Conservation (phyloP, 768 basidiomycete genomes). For the Rhizopogon vesiculosus region DNA sequence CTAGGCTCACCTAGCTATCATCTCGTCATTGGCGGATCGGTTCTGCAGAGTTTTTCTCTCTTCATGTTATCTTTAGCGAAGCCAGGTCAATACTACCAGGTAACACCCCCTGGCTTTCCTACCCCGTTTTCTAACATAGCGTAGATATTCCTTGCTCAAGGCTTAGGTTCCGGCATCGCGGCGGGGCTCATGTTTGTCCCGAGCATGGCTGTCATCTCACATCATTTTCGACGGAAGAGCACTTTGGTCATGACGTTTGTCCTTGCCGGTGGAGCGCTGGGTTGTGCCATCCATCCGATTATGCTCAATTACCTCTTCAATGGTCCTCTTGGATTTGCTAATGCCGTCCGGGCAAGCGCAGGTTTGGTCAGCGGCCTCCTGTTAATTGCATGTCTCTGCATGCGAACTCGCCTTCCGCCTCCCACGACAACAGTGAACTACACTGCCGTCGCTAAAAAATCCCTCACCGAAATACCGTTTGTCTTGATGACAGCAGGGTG, state of each 20-base stretch:
- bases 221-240: conserved; percentile 38
- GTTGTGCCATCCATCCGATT: conserved; percentile 18
- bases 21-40: conserved; percentile 40
- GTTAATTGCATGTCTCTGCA: conserved; percentile 24
- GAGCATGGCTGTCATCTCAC: conserved; percentile 35
- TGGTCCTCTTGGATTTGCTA: conserved; percentile 29
- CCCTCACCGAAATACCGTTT: conserved; percentile 11
- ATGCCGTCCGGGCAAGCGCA: conserved; percentile 44
- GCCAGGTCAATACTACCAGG: conserved; percentile 40
- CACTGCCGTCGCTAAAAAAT: conserved; percentile 9
- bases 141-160: conserved; percentile 46
- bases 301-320: conserved; percentile 27
- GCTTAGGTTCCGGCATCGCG: conserved; percentile 41
- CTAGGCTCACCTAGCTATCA: conserved; percentile 28
- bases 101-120: conserved; percentile 11
- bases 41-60: conserved; percentile 35
- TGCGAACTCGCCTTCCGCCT: conserved; percentile 36
- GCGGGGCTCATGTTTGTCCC: conserved; percentile 45
- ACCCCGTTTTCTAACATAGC: background rate
- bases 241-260: conserved; percentile 41
- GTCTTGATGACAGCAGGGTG: conserved; percentile 16
- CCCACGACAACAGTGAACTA: conserved; percentile 10
- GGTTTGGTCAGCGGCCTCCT: conserved; percentile 35
- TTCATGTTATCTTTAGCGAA: conserved; percentile 43
- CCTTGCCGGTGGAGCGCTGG: conserved; percentile 31